These are phyloP conservation scores for Xylaria sp. DNA, from an alignment of 2,329 filamentous ascomycete species.

Conservation along the genomic window DNA sequence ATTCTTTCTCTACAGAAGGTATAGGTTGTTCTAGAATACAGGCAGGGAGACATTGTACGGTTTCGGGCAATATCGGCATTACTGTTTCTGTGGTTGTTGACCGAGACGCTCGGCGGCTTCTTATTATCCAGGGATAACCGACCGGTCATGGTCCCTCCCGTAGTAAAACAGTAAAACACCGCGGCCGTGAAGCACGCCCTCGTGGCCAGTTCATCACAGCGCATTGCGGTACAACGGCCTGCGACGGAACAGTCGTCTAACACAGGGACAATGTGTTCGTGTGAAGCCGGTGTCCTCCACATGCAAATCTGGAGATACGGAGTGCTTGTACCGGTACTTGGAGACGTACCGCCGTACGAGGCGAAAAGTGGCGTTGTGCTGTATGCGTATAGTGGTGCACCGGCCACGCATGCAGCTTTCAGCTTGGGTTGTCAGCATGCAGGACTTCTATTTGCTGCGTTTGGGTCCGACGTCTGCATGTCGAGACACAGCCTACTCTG, in stretches of 20 bases:
- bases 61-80: slow-evolving; percentile 39
- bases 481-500: slow-evolving; percentile 48
- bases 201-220: slow-evolving; percentile 8
- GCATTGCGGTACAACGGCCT: neutral
- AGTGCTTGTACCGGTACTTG: slow-evolving; percentile 35
- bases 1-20: slow-evolving; percentile 1
- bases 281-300: slow-evolving; percentile 21
- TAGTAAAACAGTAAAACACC: slow-evolving; percentile 5
- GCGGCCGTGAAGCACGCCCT: slow-evolving; percentile 1
- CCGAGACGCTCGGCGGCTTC: slow-evolving; percentile 9
- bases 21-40: slow-evolving; percentile 27
- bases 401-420: slow-evolving; percentile 48
- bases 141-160: slow-evolving; percentile 4
- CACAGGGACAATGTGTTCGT: neutral
- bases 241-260: slow-evolving; percentile 4
- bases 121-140: slow-evolving; percentile 29
- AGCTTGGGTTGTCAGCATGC: slow-evolving; percentile 44
- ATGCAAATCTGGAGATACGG: slow-evolving; percentile 16
- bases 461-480: slow-evolving; percentile 42
- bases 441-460: slow-evolving; percentile 46
- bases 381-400: slow-evolving; percentile 39
- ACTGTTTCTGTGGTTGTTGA: slow-evolving; percentile 26
- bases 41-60: neutral
- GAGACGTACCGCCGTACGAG: slow-evolving; percentile 34
- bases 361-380: slow-evolving; percentile 38